Percentiles rank a stretch among this genome's conserved stretches.
Conservation (phyloP, 2,329 filamentous ascomycete species). For the Apiospora aurea region DNA sequence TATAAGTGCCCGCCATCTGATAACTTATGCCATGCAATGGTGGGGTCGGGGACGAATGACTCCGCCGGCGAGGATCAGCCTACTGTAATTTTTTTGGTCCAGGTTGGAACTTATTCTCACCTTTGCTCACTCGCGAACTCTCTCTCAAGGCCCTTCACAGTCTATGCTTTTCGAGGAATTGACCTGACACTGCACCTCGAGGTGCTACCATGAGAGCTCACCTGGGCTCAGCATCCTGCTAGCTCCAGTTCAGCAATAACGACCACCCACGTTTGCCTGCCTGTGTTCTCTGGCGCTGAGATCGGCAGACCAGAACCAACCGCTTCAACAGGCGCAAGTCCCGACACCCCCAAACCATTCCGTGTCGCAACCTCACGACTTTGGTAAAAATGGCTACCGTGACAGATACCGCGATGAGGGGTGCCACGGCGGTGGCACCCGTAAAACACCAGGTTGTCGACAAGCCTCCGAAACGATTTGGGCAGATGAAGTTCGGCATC, state of each 20-base stretch:
- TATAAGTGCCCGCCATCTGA: constrained; percentile 8
- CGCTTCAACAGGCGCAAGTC: constrained; percentile 10
- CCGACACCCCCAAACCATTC: neutral
- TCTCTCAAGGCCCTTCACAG: neutral
- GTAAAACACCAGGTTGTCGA: constrained; percentile 91
- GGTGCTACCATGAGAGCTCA: constrained; percentile 23
- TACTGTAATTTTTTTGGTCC: constrained; percentile 20
- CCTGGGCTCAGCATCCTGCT: constrained; percentile 18
- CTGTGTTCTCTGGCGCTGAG: neutral
- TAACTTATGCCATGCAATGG: constrained; percentile 20
- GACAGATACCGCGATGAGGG: constrained; percentile 31
- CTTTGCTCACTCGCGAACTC: neutral
- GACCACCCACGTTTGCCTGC: neutral
- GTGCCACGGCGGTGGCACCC: constrained; percentile 41
- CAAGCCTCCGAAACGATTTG: constrained; percentile 88
- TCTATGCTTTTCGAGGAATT: neutral
- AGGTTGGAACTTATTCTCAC: neutral
- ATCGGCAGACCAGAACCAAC: constrained; percentile 17
- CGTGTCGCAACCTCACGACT: neutral
- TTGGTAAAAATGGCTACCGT: constrained; percentile 37
- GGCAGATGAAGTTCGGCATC: constrained; percentile 92
- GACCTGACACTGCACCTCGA: neutral
- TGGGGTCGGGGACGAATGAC: constrained; percentile 20
- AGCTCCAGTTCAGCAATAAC: constrained; percentile 13
- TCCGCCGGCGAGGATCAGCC: constrained; percentile 5